Evolutionary conservation across 2,329 filamentous ascomycete species (phyloP).

Genomic region (Fusarium lateritium): DNA sequence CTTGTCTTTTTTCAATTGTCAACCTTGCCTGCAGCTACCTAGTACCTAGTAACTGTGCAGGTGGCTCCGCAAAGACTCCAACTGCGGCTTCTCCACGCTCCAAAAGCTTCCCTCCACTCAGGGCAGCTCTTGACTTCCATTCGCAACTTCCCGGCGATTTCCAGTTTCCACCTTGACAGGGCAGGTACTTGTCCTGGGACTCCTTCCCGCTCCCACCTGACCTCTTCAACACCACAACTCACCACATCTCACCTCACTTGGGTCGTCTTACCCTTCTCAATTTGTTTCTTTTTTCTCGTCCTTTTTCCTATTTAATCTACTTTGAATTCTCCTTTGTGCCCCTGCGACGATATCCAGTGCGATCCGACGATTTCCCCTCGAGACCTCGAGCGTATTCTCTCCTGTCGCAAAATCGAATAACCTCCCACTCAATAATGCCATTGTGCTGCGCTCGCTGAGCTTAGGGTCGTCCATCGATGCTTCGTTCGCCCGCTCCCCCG

Average conservation of each 20-base stretch:
- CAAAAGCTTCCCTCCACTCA: slow-evolving; percentile 37
- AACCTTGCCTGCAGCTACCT: slow-evolving; percentile 7
- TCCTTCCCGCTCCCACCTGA: slow-evolving; percentile 41
- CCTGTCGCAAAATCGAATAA: slow-evolving; percentile 23
- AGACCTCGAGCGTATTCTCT: slow-evolving; percentile 23
- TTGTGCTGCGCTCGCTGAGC: slow-evolving; percentile 39
- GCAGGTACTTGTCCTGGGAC: slow-evolving; percentile 37
- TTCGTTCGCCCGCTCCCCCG: slow-evolving; percentile 40
- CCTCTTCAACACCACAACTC: slow-evolving; percentile 40
- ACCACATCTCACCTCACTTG: slow-evolving; percentile 24
- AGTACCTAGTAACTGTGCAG: slow-evolving; percentile 20
- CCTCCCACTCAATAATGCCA: slow-evolving; percentile 41
- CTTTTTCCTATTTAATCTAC: slow-evolving; percentile 5
- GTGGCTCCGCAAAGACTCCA: slow-evolving; percentile 38
- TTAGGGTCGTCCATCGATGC: slow-evolving; percentile 39
- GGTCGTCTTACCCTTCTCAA: slow-evolving; percentile 6
- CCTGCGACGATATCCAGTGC: slow-evolving; percentile 16
- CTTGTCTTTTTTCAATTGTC: slow-evolving; percentile 1
- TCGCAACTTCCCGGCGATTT: slow-evolving; percentile 39
- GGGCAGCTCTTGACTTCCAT: slow-evolving; percentile 17
- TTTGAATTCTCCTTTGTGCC: slow-evolving; percentile 6
- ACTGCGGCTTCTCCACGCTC: slow-evolving; percentile 40
- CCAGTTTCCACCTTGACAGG: slow-evolving; percentile 40
- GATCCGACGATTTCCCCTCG: slow-evolving; percentile 32
- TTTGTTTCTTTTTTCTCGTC: slow-evolving; percentile 1